Conservation (phyloP, 1,139 yeast species). For the Pichia terricola region DNA sequence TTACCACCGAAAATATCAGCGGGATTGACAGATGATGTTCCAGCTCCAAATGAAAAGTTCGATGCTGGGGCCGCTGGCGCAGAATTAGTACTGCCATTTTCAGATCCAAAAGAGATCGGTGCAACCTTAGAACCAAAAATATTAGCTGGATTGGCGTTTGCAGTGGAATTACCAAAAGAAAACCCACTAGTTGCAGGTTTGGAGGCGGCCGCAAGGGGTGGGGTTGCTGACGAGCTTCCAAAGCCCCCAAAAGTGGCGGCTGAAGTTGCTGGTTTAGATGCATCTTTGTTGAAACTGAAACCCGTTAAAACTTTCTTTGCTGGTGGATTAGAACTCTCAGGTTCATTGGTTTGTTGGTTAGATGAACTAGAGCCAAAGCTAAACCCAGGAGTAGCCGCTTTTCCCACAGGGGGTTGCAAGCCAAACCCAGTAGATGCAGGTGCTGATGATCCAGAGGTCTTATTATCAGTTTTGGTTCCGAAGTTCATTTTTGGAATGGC, state of each 20-base stretch:
- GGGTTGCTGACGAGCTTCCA: background rate
- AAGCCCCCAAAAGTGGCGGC: background rate
- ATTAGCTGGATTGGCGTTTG: background rate
- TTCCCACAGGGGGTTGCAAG: background rate
- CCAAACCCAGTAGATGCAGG: background rate
- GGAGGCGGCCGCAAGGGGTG: background rate
- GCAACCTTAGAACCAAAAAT: background rate
- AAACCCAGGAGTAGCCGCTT: background rate
- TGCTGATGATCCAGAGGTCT: background rate
- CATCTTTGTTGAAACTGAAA: background rate
- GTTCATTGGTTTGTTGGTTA: too few species aligned
- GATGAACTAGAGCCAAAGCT: background rate
- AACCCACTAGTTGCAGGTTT: slow-evolving; percentile 1
- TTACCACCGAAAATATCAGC: background rate
- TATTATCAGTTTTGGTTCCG: background rate
- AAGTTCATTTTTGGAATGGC: background rate
- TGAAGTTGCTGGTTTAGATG: background rate
- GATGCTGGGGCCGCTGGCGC: background rate
- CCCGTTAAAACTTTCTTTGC: too few species aligned
- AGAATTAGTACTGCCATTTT: background rate
- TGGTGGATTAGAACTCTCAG: too few species aligned
- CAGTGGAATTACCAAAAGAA: background rate
- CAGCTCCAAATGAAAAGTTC: background rate
- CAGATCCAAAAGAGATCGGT: background rate
- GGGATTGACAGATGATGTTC: background rate